phyloP scores from a whole-genome alignment of 805 yeast genomes.

The Tetrapisispora taiwanensis region DNA sequence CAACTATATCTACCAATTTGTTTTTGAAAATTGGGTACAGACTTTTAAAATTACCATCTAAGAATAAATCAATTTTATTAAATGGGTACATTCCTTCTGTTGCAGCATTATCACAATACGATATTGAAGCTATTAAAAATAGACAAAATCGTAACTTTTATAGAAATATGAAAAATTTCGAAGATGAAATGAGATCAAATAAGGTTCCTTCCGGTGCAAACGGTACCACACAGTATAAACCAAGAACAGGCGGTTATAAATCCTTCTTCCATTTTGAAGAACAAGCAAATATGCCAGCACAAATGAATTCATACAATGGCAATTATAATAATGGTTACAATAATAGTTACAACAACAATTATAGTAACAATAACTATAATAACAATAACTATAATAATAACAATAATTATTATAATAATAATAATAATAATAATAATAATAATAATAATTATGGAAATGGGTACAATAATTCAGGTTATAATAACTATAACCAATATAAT shows the following conservation, averaged over 20 bases:
- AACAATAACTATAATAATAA: conserved; percentile 1
- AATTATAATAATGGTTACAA: conserved; percentile 4
- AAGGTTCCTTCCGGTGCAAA: conserved; percentile 39
- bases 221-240: conserved; percentile 35
- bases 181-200: conserved; percentile 32
- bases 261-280: conserved; percentile 31
- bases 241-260: conserved; percentile 44
- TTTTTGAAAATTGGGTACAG: conserved; percentile 41
- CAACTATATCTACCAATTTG: conserved; percentile 33
- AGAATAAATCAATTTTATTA: conserved; percentile 67
- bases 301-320: conserved; percentile 4
- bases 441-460: not conserved
- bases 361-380: not conserved
- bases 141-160: conserved; percentile 28
- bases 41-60: conserved; percentile 37
- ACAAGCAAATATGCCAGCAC: conserved; percentile 9
- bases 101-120: conserved; percentile 55
- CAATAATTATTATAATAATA: conserved; percentile 4
- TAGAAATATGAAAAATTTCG: conserved; percentile 28
- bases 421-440: conserved; percentile 4
- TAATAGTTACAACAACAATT: conserved; percentile 12
- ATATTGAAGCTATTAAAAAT: conserved; percentile 49
- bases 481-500: not conserved
- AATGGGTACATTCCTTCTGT: conserved; percentile 64
- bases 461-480: no score